phyloP scores from a whole-genome alignment of 345 rosid species.

The Cardamine resedifolia region DNA sequence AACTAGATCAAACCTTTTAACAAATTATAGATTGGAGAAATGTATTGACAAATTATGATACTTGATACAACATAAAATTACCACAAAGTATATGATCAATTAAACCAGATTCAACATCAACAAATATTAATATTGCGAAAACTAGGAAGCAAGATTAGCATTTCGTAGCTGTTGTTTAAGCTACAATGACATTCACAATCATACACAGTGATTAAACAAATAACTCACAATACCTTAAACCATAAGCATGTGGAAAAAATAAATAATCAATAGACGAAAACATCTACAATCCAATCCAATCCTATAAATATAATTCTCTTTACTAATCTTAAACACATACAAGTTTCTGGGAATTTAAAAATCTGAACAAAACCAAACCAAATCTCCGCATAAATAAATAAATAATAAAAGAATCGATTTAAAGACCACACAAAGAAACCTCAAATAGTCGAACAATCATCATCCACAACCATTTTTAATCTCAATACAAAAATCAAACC shows the following conservation, averaged over 20 bases:
- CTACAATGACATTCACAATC: background rate
- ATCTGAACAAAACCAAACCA: background rate
- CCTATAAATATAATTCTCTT: background rate
- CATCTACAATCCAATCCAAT: background rate
- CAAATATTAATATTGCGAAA: background rate
- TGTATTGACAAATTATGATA: slow-evolving; percentile 5
- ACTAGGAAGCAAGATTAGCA: background rate
- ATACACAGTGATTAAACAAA: background rate
- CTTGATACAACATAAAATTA: background rate
- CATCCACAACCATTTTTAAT: background rate
- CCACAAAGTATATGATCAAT: background rate
- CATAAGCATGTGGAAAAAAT: background rate
- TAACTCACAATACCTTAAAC: too few relatives aligned
- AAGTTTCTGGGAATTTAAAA: background rate
- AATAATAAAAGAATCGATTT: background rate
- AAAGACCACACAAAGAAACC: too few relatives aligned
- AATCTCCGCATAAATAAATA: slow-evolving; percentile 1
- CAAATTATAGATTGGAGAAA: background rate
- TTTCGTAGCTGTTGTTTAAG: background rate
- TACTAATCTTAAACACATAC: background rate
- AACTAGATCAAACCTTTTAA: background rate
- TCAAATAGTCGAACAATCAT: background rate
- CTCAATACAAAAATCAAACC: background rate
- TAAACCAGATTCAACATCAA: slow-evolving; percentile 11
- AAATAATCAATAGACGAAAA: slow-evolving; percentile 17